Evolutionary conservation across 768 basidiomycete species (phyloP).

Genomic region (Amanita exitialis): DNA sequence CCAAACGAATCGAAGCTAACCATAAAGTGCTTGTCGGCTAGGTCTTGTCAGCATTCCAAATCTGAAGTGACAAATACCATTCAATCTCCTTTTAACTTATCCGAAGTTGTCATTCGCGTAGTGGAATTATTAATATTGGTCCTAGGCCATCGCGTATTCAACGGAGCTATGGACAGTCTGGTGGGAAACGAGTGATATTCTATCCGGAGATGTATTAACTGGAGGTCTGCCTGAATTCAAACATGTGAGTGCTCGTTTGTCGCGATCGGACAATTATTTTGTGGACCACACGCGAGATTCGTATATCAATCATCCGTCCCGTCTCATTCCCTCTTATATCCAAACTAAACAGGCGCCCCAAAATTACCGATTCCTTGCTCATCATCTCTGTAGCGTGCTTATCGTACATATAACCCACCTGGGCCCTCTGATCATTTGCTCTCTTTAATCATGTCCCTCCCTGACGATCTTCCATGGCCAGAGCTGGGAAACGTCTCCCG

Average conservation of each 20-base stretch:
- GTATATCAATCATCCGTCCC: constrained; percentile 1
- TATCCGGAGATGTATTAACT: constrained; percentile 2
- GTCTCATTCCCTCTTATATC: constrained; percentile 1
- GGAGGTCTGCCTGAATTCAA: constrained; percentile 19
- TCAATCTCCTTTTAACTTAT: constrained; percentile 3
- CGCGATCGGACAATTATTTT: constrained; percentile 6
- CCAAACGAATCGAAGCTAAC: not conserved
- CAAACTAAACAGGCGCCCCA: not conserved
- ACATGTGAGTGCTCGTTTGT: constrained; percentile 12
- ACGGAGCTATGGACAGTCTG: not conserved
- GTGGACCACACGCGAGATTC: constrained; percentile 6
- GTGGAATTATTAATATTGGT: constrained; percentile 6
- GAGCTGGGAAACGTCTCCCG: constrained; percentile 80
- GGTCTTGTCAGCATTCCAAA: not conserved
- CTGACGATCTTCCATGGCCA: constrained; percentile 81
- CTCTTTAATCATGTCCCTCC: constrained; percentile 34
- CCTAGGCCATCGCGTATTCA: constrained; percentile 6
- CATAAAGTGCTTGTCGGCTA: not conserved
- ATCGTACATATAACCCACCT: constrained; percentile 10
- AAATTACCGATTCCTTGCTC: constrained; percentile 1
- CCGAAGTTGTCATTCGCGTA: constrained; percentile 3
- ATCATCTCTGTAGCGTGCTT: constrained; percentile 9
- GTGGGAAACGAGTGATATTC: constrained; percentile 9
- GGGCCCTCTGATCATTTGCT: constrained; percentile 12
- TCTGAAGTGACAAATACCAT: not conserved